These are phyloP conservation scores for Chytriomyces sp. DNA, from an alignment of 192 early-diverging fungal species.

Conservation along the genomic window DNA sequence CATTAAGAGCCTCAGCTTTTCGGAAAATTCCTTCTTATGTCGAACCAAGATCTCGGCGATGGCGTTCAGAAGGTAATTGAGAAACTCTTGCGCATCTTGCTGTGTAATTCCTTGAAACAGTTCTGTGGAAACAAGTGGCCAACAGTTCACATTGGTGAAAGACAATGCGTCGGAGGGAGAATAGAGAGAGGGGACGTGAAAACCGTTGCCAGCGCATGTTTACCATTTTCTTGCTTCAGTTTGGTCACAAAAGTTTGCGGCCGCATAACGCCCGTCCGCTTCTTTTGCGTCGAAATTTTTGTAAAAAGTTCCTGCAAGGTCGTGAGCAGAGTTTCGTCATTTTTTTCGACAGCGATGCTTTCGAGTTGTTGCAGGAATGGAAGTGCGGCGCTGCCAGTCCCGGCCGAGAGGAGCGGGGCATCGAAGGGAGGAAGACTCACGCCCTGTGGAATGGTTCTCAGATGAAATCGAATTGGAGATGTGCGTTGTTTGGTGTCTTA, in stretches of 20 bases:
- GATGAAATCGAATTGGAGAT: background rate
- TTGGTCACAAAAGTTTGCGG: slow-evolving; percentile 86
- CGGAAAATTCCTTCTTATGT: slow-evolving; percentile 49
- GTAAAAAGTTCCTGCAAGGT: slow-evolving; percentile 86
- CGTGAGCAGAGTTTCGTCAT: slow-evolving; percentile 81
- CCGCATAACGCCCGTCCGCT: slow-evolving; percentile 80
- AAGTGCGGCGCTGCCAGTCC: slow-evolving; percentile 18
- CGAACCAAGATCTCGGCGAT: slow-evolving; percentile 78
- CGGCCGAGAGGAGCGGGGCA: background rate
- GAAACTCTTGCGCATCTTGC: slow-evolving; percentile 98
- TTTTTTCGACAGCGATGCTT: slow-evolving; percentile 10
- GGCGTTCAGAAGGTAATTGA: slow-evolving; percentile 92
- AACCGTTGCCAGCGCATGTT: slow-evolving; percentile 1
- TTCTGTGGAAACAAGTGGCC: slow-evolving; percentile 54
- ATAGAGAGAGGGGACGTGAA: background rate
- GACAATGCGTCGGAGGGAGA: background rate
- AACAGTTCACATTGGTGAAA: background rate
- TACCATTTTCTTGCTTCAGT: slow-evolving; percentile 93
- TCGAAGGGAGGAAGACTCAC: slow-evolving; percentile 7
- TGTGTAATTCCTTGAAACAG: slow-evolving; percentile 92
- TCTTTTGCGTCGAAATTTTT: slow-evolving; percentile 80
- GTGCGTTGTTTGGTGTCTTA: background rate
- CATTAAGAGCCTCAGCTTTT: slow-evolving; percentile 47
- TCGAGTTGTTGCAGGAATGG: slow-evolving; percentile 18
- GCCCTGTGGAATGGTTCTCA: background rate